Conservation (phyloP, 352 stramenopile species). For the Globisporangium echinulatum region DNA sequence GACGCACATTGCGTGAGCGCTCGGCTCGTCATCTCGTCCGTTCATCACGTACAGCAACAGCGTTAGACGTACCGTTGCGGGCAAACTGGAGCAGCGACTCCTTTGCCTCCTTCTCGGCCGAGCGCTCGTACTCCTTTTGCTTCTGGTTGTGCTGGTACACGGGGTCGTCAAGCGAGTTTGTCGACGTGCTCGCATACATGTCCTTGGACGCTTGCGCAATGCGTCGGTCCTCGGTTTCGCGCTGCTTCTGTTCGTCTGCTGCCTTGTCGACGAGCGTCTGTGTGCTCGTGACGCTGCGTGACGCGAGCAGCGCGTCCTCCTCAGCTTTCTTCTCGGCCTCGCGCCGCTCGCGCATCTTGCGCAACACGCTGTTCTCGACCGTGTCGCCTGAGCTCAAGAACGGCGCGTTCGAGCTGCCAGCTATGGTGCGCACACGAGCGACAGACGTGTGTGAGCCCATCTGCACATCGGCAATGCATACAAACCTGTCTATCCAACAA, state of each 20-base stretch:
- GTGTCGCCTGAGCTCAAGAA: neutral
- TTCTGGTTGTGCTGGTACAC: constrained; percentile 45
- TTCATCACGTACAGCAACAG: no score
- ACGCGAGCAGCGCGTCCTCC: constrained; percentile 26
- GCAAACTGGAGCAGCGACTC: constrained; percentile 21
- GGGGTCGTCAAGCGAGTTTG: constrained; percentile 34
- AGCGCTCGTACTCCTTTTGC: constrained; percentile 33
- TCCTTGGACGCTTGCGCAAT: constrained; percentile 24
- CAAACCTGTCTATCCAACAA: no score
- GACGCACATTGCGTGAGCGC: neutral
- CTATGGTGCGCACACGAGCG: no score
- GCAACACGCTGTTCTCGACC: constrained; percentile 24
- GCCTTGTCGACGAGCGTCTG: constrained; percentile 44
- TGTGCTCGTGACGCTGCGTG: constrained; percentile 28
- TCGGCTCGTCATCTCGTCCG: no score
- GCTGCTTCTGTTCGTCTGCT: constrained; percentile 35
- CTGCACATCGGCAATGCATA: no score
- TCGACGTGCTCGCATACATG: constrained; percentile 31
- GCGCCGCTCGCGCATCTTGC: constrained; percentile 26
- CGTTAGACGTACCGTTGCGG: constrained; percentile 4
- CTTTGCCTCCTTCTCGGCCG: constrained; percentile 18
- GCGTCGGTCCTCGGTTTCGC: constrained; percentile 31
- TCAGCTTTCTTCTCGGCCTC: constrained; percentile 36
- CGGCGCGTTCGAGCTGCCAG: neutral
- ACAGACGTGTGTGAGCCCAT: no score